Evolutionary conservation across 1,139 yeast genomes (phyloP), one percentile per base, ranked within the genome.

Genomic region (Taphrina confusa): DNA sequence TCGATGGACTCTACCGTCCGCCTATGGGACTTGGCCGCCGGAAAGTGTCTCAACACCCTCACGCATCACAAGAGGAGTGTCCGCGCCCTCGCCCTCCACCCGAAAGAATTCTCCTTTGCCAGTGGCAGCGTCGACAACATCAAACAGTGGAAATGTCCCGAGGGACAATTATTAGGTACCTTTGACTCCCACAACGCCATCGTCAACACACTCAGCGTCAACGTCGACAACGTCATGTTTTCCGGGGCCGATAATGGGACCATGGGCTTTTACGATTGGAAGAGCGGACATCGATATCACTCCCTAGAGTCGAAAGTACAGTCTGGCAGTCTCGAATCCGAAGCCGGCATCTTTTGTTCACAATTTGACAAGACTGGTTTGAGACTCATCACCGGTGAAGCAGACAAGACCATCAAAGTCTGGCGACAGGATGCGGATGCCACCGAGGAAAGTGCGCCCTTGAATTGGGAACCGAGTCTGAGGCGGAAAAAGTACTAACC

Each of bases 31-130:
- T 72, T 89, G 28, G 80, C 84, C 0, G 83, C 85, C 4, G 90
- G 87, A 1, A 82, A 81, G 66, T 75, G 85, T 3, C 72, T 72
- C 64, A 75, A 82, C 3, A 81, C 81, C 0, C 71, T 92, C 27
- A 90, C 97, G 0, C 95, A 90, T 66, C 98, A 92, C 72, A 78
- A 84, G 45, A 87, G 87, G 69, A 80, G 94, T 42, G 86, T 94
- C 0, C 78, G 97, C 65, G 84, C 87, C 63, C 75, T 92, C 70
- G 77, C 81, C 0, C 67, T 84, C 31, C 91, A 87, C 68, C 91
- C 94, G 0, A 72, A 75, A 1, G 95, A 87, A 67, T 77, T 81
- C 70, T 85, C 96, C 1, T 79, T 92, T 74, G 85, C 91, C 0
- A 83, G 91, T 0, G 96, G 85, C 16, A 83, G 94, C 16, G 81